phyloP scores from a whole-genome alignment of 495 filamentous ascomycete genomes.

The Xylaria telfairii region DNA sequence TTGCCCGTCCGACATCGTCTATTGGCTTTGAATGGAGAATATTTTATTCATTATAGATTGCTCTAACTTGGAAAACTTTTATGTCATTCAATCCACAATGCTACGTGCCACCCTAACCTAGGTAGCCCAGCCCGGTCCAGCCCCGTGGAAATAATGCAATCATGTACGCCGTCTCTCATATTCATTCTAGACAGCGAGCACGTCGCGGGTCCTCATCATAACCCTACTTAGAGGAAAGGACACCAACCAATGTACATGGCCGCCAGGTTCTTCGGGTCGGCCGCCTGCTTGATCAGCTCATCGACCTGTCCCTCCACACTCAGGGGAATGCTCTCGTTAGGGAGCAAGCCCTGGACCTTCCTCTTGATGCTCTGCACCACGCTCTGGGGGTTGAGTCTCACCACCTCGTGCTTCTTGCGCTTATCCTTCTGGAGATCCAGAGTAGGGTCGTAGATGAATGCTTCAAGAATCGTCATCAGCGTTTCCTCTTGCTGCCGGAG shows the following conservation, averaged over 20 bases:
- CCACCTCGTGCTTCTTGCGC: slow-evolving; percentile 61
- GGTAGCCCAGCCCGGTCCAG: no score
- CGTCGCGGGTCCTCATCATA: neutral
- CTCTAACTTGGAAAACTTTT: neutral
- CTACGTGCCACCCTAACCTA: neutral
- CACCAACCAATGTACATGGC: slow-evolving; percentile 99
- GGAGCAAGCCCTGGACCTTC: slow-evolving; percentile 84
- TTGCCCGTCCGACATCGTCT: neutral
- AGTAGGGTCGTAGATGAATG: slow-evolving; percentile 95
- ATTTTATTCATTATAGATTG: neutral
- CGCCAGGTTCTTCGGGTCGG: slow-evolving; percentile 74
- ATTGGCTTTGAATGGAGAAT: neutral
- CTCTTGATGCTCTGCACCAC: slow-evolving; percentile 87
- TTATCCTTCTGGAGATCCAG: slow-evolving; percentile 88
- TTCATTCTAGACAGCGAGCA: neutral
- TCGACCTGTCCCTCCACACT: slow-evolving; percentile 96
- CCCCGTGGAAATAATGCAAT: neutral
- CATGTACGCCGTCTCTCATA: neutral
- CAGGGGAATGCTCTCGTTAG: slow-evolving; percentile 85
- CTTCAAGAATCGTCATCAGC: slow-evolving; percentile 94
- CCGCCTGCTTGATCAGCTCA: slow-evolving; percentile 84
- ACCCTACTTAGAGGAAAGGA: slow-evolving; percentile 73
- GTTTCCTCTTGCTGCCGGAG: slow-evolving; percentile 91
- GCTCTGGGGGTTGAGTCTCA: slow-evolving; percentile 85
- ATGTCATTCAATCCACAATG: neutral